A percentile compares a stretch with the other conserved stretches of the same genome.
phyloP scores from a whole-genome alignment of 1,284 basidiomycete species.

The Cutaneotrichosporon dermatis region DNA sequence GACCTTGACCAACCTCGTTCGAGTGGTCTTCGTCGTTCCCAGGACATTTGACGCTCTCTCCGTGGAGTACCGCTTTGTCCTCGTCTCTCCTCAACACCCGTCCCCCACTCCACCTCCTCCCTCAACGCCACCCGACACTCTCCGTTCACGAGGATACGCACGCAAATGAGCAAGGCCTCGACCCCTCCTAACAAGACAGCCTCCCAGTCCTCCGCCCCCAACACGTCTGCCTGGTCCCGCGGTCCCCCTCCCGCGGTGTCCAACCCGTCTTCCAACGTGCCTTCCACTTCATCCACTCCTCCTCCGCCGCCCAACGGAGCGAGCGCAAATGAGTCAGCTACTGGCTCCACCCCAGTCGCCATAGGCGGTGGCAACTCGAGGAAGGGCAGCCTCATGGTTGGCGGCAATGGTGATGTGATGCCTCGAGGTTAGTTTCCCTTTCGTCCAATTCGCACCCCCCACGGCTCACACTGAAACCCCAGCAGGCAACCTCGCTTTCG shows the following conservation, averaged over 20 bases:
- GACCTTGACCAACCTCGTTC: background rate
- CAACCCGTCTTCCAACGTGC: constrained; percentile 27
- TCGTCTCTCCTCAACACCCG: background rate
- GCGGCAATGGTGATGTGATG: constrained; percentile 38
- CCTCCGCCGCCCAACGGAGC: constrained; percentile 29
- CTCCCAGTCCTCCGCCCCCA: constrained; percentile 25
- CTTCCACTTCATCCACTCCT: constrained; percentile 24
- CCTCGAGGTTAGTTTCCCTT: constrained; percentile 28
- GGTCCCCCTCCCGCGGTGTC: constrained; percentile 36
- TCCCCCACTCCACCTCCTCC: constrained; percentile 4
- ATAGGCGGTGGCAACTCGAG: constrained; percentile 33
- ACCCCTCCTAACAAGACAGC: constrained; percentile 21
- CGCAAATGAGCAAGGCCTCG: constrained; percentile 39
- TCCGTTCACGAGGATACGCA: constrained; percentile 11
- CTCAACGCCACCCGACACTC: constrained; percentile 1
- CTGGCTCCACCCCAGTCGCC: constrained; percentile 27
- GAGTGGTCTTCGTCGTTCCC: background rate
- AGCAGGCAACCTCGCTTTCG: constrained; percentile 59
- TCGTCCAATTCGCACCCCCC: background rate
- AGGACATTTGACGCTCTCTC: background rate
- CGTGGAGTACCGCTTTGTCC: background rate
- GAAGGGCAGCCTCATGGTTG: constrained; percentile 44
- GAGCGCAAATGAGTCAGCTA: constrained; percentile 22
- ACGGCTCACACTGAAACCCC: background rate
- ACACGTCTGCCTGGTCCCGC: constrained; percentile 37